A percentile compares a stretch with the other conserved stretches of the same genome.
Conservation (phyloP, 2,329 filamentous ascomycete species). For the Bipolaris gigantea region DNA sequence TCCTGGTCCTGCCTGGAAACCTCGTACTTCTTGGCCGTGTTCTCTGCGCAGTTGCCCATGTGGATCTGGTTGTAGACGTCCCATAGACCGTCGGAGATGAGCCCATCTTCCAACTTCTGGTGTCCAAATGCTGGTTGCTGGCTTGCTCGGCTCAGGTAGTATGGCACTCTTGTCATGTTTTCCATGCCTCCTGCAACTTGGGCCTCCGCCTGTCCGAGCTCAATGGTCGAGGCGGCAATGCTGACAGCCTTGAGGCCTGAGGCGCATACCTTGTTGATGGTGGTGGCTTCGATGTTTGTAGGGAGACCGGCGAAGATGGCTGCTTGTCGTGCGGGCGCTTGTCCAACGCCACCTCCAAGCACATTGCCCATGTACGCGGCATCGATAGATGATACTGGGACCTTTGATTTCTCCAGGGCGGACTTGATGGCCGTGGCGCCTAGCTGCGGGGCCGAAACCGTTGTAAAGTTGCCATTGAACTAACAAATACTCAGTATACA, state of each 20-base stretch:
- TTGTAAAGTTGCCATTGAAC: conserved; percentile 93
- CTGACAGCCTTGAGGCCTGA: conserved; percentile 91
- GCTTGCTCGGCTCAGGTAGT: conserved; percentile 83
- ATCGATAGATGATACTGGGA: conserved; percentile 78
- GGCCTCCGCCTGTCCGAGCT: conserved; percentile 84
- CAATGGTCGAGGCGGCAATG: conserved; percentile 90
- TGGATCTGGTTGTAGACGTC: conserved; percentile 97
- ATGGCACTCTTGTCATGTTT: conserved; percentile 93
- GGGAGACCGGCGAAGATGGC: conserved; percentile 84
- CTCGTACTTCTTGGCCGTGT: conserved; percentile 83
- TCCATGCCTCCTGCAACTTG: conserved; percentile 97
- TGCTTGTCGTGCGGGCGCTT: conserved; percentile 90
- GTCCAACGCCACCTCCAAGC: conserved; percentile 78
- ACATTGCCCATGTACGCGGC: conserved; percentile 99
- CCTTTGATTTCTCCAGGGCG: conserved; percentile 80
- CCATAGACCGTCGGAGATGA: conserved; percentile 93
- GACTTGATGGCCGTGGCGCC: conserved; percentile 91
- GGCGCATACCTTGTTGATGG: conserved; percentile 97
- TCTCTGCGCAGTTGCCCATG: conserved; percentile 97
- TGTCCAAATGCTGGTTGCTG: conserved; percentile 84
- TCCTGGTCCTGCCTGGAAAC: conserved; percentile 88
- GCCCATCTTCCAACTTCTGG: conserved; percentile 82
- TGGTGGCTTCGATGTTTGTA: conserved; percentile 79
- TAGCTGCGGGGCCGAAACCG: conserved; percentile 81
- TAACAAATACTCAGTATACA: conserved; percentile 44